A percentile compares a stretch with the other conserved stretches of the same genome.
phyloP scores from a whole-genome alignment of 768 basidiomycete species.

The Dioszegia aurantiaca region DNA sequence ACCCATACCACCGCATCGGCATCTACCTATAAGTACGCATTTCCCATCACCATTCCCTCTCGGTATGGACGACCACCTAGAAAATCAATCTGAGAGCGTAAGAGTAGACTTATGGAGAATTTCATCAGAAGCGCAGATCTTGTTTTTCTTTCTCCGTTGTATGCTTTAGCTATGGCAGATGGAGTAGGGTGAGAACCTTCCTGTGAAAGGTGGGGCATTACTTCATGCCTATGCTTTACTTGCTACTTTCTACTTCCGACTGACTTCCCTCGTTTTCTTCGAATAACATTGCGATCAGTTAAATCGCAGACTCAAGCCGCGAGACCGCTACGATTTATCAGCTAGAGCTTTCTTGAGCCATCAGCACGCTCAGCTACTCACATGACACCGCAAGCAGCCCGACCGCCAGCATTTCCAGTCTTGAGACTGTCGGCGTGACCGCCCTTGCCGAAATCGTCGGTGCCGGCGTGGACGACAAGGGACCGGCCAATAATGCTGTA shows the following conservation, averaged over 20 bases:
- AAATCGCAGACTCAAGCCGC: not conserved
- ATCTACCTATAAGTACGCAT: no score
- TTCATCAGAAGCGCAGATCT: no score
- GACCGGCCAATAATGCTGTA: constrained; percentile 70
- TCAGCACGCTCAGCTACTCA: constrained; percentile 53
- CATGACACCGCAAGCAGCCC: constrained; percentile 79
- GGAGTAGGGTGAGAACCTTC: no score
- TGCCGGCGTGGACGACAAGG: constrained; percentile 72
- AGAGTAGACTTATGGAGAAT: no score
- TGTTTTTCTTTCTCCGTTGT: no score
- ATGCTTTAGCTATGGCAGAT: no score
- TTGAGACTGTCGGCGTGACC: constrained; percentile 66
- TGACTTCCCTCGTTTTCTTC: not conserved
- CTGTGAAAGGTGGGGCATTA: no score
- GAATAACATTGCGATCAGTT: not conserved
- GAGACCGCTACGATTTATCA: constrained; percentile 4
- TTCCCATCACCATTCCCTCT: no score
- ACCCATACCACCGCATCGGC: no score
- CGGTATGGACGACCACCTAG: no score
- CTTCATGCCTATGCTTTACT: not conserved
- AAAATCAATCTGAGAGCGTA: no score
- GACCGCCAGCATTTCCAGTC: constrained; percentile 69
- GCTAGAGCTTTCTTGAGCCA: not conserved
- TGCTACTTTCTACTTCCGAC: not conserved
- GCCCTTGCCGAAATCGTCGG: constrained; percentile 75